These are phyloP conservation scores for Claviceps citrina DNA, from an alignment of 2,329 filamentous ascomycete species.

Conservation along the genomic window DNA sequence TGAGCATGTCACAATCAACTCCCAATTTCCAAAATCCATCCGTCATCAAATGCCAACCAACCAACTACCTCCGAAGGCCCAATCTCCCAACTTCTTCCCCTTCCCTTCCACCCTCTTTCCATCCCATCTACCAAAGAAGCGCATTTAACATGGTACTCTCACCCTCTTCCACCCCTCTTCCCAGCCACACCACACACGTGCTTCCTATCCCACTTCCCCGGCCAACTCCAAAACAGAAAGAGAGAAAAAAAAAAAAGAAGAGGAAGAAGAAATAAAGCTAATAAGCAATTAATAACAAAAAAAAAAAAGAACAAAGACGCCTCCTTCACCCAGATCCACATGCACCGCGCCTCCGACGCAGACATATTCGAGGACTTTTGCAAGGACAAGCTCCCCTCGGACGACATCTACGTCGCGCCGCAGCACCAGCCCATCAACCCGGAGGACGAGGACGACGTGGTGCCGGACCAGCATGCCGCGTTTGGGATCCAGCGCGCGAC, in stretches of 20 bases:
- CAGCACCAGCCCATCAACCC: slow-evolving; percentile 72
- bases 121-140: too few species aligned
- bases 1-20: too few species aligned
- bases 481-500: slow-evolving; percentile 76
- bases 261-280: background rate
- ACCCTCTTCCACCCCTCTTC: background rate
- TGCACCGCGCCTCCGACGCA: slow-evolving; percentile 54
- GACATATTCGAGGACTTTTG: slow-evolving; percentile 68
- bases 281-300: background rate
- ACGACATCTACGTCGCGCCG: slow-evolving; percentile 70
- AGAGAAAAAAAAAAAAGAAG: background rate
- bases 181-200: background rate
- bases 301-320: slow-evolving; percentile 50
- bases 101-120: background rate
- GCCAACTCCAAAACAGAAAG: too few species aligned
- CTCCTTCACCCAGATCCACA: slow-evolving; percentile 59
- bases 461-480: slow-evolving; percentile 74
- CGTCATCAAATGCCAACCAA: too few species aligned
- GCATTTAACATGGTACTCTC: too few species aligned
- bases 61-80: too few species aligned
- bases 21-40: too few species aligned
- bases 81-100: too few species aligned
- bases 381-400: slow-evolving; percentile 53
- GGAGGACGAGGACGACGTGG: slow-evolving; percentile 77
- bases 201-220: too few species aligned